phyloP scores from a whole-genome alignment of 2,329 filamentous ascomycete genomes.

The Cladophialophora exuberans region DNA sequence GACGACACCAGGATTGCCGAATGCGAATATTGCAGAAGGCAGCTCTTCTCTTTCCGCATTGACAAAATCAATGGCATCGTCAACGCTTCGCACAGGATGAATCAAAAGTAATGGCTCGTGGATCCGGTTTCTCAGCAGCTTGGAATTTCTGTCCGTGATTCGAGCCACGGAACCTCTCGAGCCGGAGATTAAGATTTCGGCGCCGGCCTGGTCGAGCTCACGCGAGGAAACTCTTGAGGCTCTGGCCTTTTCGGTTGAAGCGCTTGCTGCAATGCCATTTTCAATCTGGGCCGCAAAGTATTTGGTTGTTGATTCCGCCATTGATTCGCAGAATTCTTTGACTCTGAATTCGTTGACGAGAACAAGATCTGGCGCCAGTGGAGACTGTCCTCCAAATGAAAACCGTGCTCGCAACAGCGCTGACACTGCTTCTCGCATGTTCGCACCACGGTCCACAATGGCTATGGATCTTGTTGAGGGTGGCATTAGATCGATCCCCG shows the following conservation, averaged over 20 bases:
- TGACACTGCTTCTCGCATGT: conserved; percentile 57
- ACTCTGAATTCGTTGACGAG: conserved; percentile 64
- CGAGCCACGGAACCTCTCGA: background rate
- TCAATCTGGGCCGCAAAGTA: background rate
- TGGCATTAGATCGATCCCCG: background rate
- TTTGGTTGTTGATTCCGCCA: background rate
- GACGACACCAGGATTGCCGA: conserved; percentile 47
- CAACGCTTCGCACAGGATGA: conserved; percentile 53
- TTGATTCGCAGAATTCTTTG: background rate
- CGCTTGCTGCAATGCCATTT: background rate
- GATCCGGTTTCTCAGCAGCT: background rate
- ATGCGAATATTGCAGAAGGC: conserved; percentile 56
- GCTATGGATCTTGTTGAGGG: conserved; percentile 43
- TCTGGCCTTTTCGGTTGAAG: background rate
- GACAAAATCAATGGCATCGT: conserved; percentile 56
- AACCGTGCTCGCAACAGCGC: conserved; percentile 59
- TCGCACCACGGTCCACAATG: conserved; percentile 63
- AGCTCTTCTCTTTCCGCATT: conserved; percentile 27
- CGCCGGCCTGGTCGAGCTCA: conserved; percentile 8
- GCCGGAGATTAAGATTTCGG: conserved; percentile 1
- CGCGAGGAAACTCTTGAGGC: background rate
- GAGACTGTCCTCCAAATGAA: conserved; percentile 57
- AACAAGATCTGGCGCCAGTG: conserved; percentile 65
- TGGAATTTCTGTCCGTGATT: background rate
- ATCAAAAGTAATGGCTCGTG: conserved; percentile 46